Evolutionary conservation across 2,329 filamentous ascomycete species (phyloP).

Genomic region (Ophiosphaerella narmari): DNA sequence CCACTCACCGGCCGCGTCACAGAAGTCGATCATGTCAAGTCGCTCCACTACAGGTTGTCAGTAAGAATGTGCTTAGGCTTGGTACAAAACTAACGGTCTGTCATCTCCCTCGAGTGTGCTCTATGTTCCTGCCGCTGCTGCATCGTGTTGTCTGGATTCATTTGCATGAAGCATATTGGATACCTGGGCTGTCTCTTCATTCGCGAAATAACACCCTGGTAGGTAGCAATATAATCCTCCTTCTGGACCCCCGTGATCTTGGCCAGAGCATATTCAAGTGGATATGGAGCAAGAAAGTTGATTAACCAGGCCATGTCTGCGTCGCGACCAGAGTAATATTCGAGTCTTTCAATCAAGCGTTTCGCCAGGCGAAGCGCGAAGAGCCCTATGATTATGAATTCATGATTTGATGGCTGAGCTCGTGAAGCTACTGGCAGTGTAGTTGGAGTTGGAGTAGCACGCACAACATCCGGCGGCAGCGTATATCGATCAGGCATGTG

Average conservation of each 20-base stretch:
- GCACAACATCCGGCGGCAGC: neutral
- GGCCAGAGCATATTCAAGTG: conserved; percentile 15
- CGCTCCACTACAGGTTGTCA: conserved; percentile 9
- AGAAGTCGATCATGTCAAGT: conserved; percentile 27
- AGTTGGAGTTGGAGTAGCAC: neutral
- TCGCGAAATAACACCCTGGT: conserved; percentile 19
- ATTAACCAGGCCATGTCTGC: conserved; percentile 25
- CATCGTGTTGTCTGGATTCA: conserved; percentile 20
- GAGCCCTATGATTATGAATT: conserved; percentile 30
- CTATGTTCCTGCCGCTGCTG: neutral
- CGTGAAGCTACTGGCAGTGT: neutral
- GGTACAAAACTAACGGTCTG: conserved; percentile 17
- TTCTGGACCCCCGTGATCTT: conserved; percentile 18
- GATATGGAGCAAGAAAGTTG: conserved; percentile 22
- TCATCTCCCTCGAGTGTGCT: conserved; percentile 7
- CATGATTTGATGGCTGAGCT: conserved; percentile 1
- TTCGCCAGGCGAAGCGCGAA: conserved; percentile 29
- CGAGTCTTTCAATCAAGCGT: conserved; percentile 19
- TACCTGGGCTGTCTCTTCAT: conserved; percentile 30
- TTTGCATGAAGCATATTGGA: conserved; percentile 25
- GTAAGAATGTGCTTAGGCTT: neutral
- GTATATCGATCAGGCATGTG: neutral
- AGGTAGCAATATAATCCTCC: conserved; percentile 18
- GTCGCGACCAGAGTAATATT: conserved; percentile 14
- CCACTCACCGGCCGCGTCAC: conserved; percentile 34